Evolutionary conservation across 345 rosid species (phyloP), one percentile per base, ranked within the genome.

Genomic region (Mercurialis annua): DNA sequence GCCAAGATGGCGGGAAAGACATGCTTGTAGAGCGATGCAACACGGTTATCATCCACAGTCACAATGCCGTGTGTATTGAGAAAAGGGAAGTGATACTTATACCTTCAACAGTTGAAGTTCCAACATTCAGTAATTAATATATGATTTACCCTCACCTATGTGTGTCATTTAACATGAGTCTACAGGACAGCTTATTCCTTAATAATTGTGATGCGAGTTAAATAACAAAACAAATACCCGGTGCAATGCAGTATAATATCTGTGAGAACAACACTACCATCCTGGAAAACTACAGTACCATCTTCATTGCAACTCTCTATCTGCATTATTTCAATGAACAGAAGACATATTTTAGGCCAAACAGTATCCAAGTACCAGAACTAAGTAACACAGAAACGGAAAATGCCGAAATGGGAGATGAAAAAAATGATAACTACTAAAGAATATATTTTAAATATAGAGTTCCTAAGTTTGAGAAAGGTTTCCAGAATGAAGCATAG

Each of bases 161-260:
- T 36, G 9, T 40, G 44, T 40, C 44, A 9, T 40, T 40, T 14
- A 40, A 40, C 10, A 40, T 40, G 11, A 1, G 11, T 40, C 5
- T 40, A 40, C 11, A 40, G 40, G 4, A 34, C 40, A 40, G 6
- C 44, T 40, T 40, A 14, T 40, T 40, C 44, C 44, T 40, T 40
- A 40, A 40, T 9, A 36, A 36, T 3, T 36, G 40, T 36, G 40
- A 36, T 6, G 17, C 17, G 26, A 15, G 23, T 10, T 36, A 36
- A 3, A 36, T 36, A 36, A 36, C 40, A 69, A 55, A 33, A 18
- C 27, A 46, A 49, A 47, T 84, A 92, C 89, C 90, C 93, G 0
- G 96, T 90, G 81, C 93, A 86, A 71, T 90, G 98, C 63, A 92
- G 72, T 71, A 92, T 84, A 27, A 81, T 76, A 77, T 88, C 83